Conservation (phyloP, 2,329 filamentous ascomycete species). For the Colletotrichum cuscutae region DNA sequence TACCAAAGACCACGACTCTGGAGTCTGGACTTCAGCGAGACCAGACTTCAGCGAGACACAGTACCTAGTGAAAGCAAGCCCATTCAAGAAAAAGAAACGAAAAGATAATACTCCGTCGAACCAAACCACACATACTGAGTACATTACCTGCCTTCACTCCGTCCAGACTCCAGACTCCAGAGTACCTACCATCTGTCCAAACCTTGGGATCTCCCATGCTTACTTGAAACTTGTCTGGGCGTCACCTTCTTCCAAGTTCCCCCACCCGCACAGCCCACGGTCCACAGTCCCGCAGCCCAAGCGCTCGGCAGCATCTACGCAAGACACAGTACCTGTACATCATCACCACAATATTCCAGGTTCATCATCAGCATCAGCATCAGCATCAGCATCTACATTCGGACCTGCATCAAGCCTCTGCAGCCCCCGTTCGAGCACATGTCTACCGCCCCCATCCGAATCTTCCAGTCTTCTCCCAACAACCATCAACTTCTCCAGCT, state of each 20-base stretch:
- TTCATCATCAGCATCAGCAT: neutral
- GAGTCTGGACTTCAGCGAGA: too few relatives aligned
- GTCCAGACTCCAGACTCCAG: too few relatives aligned
- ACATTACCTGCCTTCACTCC: too few relatives aligned
- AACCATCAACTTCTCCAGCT: neutral
- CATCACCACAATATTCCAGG: neutral
- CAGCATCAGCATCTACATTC: neutral
- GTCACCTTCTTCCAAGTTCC: neutral
- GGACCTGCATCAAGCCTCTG: neutral
- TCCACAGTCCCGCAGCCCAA: neutral
- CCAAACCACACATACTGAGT: too few relatives aligned
- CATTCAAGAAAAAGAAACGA: neutral
- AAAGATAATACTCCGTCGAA: too few relatives aligned
- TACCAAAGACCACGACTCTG: too few relatives aligned
- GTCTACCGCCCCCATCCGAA: neutral
- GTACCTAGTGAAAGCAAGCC: neutral
- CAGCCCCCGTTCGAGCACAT: neutral
- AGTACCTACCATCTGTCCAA: neutral
- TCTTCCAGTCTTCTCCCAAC: neutral
- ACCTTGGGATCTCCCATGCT: constrained; percentile 8
- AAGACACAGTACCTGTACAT: too few relatives aligned
- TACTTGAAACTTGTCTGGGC: constrained; percentile 27
- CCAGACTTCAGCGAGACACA: too few relatives aligned
- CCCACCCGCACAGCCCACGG: neutral
- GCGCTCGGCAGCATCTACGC: neutral